A percentile compares a stretch with the other conserved stretches of the same genome.
Evolutionary conservation across 2,329 filamentous ascomycete genomes (phyloP).

Genomic region (Mollisia scopiformis): DNA sequence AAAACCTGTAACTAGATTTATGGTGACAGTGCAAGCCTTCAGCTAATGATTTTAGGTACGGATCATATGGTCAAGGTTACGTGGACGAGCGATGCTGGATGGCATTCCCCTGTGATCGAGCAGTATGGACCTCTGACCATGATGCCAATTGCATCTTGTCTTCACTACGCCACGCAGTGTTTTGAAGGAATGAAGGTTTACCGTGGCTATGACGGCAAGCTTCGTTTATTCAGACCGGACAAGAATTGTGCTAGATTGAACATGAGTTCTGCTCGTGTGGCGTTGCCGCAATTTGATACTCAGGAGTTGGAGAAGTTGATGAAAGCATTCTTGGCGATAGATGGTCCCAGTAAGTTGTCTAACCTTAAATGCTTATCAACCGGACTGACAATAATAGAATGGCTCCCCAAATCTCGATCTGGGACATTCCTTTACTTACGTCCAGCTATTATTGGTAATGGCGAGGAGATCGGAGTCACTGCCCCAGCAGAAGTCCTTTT

Average conservation of each 20-base stretch:
- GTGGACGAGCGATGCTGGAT: slow-evolving; percentile 70
- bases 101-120: slow-evolving; percentile 73
- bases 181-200: slow-evolving; percentile 67
- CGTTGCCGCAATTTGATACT: slow-evolving; percentile 73
- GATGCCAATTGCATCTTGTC: slow-evolving; percentile 77
- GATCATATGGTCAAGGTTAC: slow-evolving; percentile 63
- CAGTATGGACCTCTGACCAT: slow-evolving; percentile 78
- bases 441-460: slow-evolving; percentile 84
- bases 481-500: slow-evolving; percentile 80
- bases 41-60: neutral
- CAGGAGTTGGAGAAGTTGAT: slow-evolving; percentile 76
- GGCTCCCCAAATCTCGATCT: slow-evolving; percentile 71
- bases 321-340: slow-evolving; percentile 68
- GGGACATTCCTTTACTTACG: slow-evolving; percentile 82
- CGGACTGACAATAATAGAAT: slow-evolving; percentile 49
- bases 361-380: neutral
- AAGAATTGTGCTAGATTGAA: slow-evolving; percentile 53
- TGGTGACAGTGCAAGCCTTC: too few relatives aligned
- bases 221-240: slow-evolving; percentile 65
- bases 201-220: slow-evolving; percentile 68
- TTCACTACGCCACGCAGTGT: slow-evolving; percentile 65
- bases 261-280: slow-evolving; percentile 66
- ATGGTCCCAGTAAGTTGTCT: slow-evolving; percentile 54
- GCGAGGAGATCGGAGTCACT: slow-evolving; percentile 78
- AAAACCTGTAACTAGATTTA: slow-evolving; percentile 68